Conservation (phyloP, 1,284 basidiomycete genomes). For the Cerioporus squamosus region DNA sequence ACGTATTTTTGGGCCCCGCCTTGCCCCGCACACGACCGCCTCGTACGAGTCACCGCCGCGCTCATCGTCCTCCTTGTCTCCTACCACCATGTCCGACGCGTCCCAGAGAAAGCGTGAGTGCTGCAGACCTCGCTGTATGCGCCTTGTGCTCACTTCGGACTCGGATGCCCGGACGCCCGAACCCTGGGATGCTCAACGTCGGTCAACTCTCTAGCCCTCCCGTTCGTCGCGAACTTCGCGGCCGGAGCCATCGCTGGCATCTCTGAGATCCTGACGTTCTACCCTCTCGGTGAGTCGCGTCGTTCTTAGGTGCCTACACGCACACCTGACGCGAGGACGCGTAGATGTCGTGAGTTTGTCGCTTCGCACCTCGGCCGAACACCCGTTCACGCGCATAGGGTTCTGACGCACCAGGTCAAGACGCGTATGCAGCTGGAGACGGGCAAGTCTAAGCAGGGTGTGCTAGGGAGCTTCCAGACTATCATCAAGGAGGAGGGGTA, state of each 20-base stretch:
- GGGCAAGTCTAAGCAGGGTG: conserved; percentile 76
- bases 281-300: conserved; percentile 79
- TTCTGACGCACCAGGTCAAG: conserved; percentile 70
- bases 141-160: neutral
- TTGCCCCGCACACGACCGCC: conserved; percentile 11
- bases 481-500: conserved; percentile 89
- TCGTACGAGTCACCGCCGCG: neutral
- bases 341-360: conserved; percentile 38
- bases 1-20: neutral
- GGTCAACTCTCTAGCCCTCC: conserved; percentile 28
- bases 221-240: conserved; percentile 39
- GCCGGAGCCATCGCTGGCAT: conserved; percentile 43
- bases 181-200: neutral
- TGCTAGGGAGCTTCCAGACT: conserved; percentile 78
- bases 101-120: conserved; percentile 23
- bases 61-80: neutral
- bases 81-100: conserved; percentile 18
- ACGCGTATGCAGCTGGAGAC: conserved; percentile 97
- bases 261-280: conserved; percentile 91
- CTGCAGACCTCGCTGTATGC: neutral
- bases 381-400: conserved; percentile 26
- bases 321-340: neutral
- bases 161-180: neutral
- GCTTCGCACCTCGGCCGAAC: conserved; percentile 23
- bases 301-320: neutral